Evolutionary conservation across 139 green algal genomes (phyloP).

Genomic region (Auxenochlorella pyrenoidosa): DNA sequence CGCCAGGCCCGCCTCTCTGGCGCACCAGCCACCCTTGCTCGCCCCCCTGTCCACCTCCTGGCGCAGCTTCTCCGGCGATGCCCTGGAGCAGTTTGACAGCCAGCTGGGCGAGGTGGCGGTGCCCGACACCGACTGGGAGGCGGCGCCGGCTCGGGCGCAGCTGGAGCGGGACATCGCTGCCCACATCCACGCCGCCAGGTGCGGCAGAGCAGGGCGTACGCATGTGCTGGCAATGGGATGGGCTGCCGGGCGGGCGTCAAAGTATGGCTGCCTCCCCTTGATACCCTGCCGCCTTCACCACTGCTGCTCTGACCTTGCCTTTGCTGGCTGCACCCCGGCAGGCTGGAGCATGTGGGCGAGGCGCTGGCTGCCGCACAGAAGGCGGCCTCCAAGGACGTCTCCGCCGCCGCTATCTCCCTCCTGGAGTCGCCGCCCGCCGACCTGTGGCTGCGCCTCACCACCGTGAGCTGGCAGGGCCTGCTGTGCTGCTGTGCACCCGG

Average conservation of each 20-base stretch:
- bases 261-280: not conserved
- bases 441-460: constrained; percentile 76
- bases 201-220: not conserved
- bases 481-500: no score
- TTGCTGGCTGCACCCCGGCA: not conserved
- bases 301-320: not conserved
- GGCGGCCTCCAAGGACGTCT: constrained; percentile 30
- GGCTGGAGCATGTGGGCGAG: constrained; percentile 40
- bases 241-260: no score
- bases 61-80: constrained; percentile 22
- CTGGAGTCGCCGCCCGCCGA: constrained; percentile 64
- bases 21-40: not conserved
- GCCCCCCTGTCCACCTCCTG: not conserved
- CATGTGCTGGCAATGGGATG: not conserved
- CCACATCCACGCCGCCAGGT: constrained; percentile 3
- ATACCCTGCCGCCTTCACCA: not conserved
- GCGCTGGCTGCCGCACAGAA: constrained; percentile 36
- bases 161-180: constrained; percentile 41
- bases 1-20: not conserved
- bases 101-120: constrained; percentile 31
- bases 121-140: constrained; percentile 41
- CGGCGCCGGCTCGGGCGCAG: not conserved
- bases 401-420: constrained; percentile 44
- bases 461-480: constrained; percentile 12
- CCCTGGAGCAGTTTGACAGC: constrained; percentile 51